phyloP scores from a whole-genome alignment of 1,284 basidiomycete genomes.

The Leccinum subrobustum region DNA sequence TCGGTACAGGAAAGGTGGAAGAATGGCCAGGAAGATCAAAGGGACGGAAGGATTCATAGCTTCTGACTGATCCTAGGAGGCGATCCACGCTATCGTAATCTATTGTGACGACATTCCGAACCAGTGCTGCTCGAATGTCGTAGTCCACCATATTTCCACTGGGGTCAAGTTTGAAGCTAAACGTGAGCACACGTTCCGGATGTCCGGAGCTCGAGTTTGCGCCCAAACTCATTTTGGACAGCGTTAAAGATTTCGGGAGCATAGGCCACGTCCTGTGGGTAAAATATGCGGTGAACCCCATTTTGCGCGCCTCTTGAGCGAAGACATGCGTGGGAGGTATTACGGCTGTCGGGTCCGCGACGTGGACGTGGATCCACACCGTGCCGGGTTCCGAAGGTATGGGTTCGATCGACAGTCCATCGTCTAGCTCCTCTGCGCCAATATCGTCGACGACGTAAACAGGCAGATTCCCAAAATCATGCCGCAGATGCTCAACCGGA shows the following conservation, averaged over 20 bases:
- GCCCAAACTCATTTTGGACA: constrained; percentile 59
- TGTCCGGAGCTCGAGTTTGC: constrained; percentile 33
- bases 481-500: constrained; percentile 63
- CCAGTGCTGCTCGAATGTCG: constrained; percentile 66
- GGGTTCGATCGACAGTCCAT: constrained; percentile 84
- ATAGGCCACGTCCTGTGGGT: constrained; percentile 67
- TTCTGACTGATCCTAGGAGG: constrained; percentile 37
- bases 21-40: constrained; percentile 34
- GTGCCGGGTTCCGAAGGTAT: constrained; percentile 55
- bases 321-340: constrained; percentile 71
- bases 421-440: constrained; percentile 87
- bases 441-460: constrained; percentile 92
- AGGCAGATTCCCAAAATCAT: constrained; percentile 81
- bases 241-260: constrained; percentile 56
- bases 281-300: constrained; percentile 60
- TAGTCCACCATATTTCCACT: constrained; percentile 71
- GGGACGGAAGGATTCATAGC: constrained; percentile 37
- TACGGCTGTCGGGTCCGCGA: constrained; percentile 89
- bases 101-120: constrained; percentile 67
- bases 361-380: constrained; percentile 88
- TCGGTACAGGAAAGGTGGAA: constrained; percentile 2
- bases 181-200: constrained; percentile 70
- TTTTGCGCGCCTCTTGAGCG: constrained; percentile 52
- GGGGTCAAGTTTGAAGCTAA: constrained; percentile 73
- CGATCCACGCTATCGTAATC: constrained; percentile 73